Evolutionary conservation across 208 protist genomes (phyloP), one percentile per base, ranked within the genome.

Genomic region (Leishmania turanica): DNA sequence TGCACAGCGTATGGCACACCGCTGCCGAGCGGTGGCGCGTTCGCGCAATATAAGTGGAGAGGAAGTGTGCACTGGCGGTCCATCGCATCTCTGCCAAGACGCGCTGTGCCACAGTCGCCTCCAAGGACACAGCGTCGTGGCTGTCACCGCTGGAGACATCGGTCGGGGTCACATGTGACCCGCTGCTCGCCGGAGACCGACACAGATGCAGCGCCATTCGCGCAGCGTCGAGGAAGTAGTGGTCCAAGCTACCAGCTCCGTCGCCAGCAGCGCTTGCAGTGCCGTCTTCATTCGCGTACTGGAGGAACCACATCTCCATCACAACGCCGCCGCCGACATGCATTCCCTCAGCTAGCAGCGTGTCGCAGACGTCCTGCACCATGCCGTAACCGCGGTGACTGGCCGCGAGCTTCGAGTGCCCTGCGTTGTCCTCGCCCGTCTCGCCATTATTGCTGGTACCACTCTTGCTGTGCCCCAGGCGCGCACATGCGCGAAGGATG

Each of bases 231-330:
- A 78, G 75, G 64, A 85, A 85, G 77, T 85, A 85, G 58, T 60
- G 45, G 17, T 81, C 81, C 19, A 81, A 65, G 19, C 65, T 24
- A 7, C 45, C 71, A 75, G 31, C 27, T 19, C 31, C 51, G 19
- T n/a, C 31, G 13, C 71, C 13, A 45, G 45, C 47, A 60, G 51
- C 66, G 64, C 80, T 40, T 47, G 42, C 66, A 56, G 15, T 13
- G 34, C 40, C 42, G 6, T 54, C 69, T 13, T 64, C 58, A 54
- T 37, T 51, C 21, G 42, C 71, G 72, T 75, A 76, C 75, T 79
- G 85, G 71, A 90, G 81, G 24, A 90, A 74, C 87, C 85, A 90
- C 86, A 94, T 90, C 81, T 94, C 90, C 56, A 89, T 73, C n/a
- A 85, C 81, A 56, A 90, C 56, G 9, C 80, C 84, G n/a, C 74